These are phyloP conservation scores for Pilatotrama ljubarskyi DNA, from an alignment of 768 basidiomycete species.

Conservation along the genomic window DNA sequence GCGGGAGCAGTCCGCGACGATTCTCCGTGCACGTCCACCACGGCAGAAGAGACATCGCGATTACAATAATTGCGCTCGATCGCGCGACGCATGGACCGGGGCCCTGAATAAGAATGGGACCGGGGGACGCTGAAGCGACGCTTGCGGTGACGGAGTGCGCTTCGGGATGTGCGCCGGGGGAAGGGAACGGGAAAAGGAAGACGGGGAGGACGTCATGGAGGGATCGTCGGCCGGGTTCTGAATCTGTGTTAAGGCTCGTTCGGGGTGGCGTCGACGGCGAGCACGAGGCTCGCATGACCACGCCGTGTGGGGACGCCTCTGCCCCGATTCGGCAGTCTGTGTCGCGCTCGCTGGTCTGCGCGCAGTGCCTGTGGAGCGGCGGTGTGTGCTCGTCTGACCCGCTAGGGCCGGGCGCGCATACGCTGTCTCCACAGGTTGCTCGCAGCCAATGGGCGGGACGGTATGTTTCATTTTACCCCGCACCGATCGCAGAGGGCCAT, in stretches of 20 bases:
- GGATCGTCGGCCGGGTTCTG: background rate
- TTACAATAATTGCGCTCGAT: no score
- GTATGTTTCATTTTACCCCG: constrained; percentile 11
- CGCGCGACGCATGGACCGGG: no score
- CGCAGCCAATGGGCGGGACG: background rate
- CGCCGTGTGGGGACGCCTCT: background rate
- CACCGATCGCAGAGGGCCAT: constrained; percentile 3
- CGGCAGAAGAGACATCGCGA: no score
- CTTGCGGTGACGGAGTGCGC: background rate
- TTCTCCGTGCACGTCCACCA: no score
- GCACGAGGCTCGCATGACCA: constrained; percentile 16
- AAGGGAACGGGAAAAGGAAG: background rate
- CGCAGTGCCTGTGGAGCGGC: background rate
- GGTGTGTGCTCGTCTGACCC: constrained; percentile 7
- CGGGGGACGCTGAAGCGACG: background rate
- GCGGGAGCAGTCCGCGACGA: background rate
- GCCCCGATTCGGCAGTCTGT: background rate
- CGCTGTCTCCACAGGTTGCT: background rate
- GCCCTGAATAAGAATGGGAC: no score
- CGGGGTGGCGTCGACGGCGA: background rate
- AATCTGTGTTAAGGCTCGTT: background rate
- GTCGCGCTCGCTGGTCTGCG: background rate
- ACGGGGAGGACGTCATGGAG: background rate
- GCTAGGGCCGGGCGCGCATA: background rate
- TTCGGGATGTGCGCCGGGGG: no score